These are phyloP conservation scores for Aspergillus sp. DNA, from an alignment of 2,329 filamentous ascomycete genomes.

Conservation along the genomic window DNA sequence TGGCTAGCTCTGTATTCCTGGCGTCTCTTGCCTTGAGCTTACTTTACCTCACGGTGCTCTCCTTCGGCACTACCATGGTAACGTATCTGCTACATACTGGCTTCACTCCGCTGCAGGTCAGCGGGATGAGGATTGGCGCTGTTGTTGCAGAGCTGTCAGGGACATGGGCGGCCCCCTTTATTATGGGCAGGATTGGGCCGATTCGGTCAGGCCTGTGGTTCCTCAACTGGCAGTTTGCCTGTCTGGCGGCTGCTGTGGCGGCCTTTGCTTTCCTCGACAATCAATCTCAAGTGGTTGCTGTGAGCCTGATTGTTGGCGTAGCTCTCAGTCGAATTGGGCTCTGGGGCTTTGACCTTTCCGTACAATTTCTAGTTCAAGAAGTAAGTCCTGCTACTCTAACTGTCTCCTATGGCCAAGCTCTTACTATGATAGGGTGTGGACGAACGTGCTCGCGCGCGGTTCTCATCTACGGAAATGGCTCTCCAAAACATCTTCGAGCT, in stretches of 20 bases:
- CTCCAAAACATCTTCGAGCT: slow-evolving; percentile 72
- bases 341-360: slow-evolving; percentile 63
- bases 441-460: slow-evolving; percentile 61
- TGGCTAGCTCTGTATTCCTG: slow-evolving; percentile 36
- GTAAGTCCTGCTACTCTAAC: slow-evolving; percentile 34
- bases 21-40: slow-evolving; percentile 54
- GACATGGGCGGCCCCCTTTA: slow-evolving; percentile 54
- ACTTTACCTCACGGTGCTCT: slow-evolving; percentile 58
- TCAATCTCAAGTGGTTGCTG: slow-evolving; percentile 43
- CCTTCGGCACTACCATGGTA: slow-evolving; percentile 57
- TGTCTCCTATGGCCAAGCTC: not conserved
- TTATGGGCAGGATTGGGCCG: slow-evolving; percentile 56
- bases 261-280: slow-evolving; percentile 44
- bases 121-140: slow-evolving; percentile 49
- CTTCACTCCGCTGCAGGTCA: slow-evolving; percentile 52
- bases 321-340: slow-evolving; percentile 62
- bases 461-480: slow-evolving; percentile 68
- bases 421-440: slow-evolving; percentile 52
- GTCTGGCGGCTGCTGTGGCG: slow-evolving; percentile 49
- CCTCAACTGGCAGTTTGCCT: slow-evolving; percentile 66
- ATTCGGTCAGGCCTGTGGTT: slow-evolving; percentile 72
- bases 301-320: slow-evolving; percentile 48
- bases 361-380: slow-evolving; percentile 63
- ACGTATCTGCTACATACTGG: slow-evolving; percentile 56
- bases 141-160: slow-evolving; percentile 56